Evolutionary conservation across 176 grass and related monocot genomes (phyloP).

Genomic region (Typha latifolia): DNA sequence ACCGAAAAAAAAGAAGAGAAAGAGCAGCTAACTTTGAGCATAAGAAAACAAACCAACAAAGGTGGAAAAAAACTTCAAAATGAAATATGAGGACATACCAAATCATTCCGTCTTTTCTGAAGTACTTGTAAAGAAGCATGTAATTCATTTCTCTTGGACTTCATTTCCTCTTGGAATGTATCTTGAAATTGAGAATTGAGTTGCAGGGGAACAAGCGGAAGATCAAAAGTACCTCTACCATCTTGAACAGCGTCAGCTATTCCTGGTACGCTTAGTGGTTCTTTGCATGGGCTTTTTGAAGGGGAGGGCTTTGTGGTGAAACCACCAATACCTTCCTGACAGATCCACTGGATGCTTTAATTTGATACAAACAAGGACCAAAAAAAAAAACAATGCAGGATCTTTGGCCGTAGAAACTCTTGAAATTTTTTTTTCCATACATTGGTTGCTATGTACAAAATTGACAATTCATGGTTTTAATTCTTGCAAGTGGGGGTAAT

Average conservation of each 20-base stretch:
- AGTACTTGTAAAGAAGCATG: slow-evolving; percentile 16
- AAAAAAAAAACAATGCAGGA: no score
- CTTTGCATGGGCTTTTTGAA: background rate
- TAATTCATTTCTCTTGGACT: slow-evolving; percentile 16
- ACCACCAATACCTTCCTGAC: background rate
- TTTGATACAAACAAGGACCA: background rate
- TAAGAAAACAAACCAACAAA: background rate
- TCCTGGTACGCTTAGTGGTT: background rate
- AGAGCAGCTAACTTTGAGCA: background rate
- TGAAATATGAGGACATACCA: background rate
- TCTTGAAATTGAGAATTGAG: background rate
- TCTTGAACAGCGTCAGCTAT: background rate
- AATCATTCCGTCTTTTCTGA: slow-evolving; percentile 14
- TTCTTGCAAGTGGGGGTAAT: no score
- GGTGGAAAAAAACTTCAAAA: slow-evolving; percentile 2
- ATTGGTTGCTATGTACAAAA: no score
- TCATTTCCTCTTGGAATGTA: background rate
- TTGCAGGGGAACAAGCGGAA: background rate
- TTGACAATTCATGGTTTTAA: no score
- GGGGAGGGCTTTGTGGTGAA: background rate
- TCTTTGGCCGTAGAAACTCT: no score
- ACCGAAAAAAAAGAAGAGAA: background rate
- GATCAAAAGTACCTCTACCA: background rate
- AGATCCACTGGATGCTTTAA: background rate
- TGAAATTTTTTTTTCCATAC: no score